Conservation (phyloP, 1,284 basidiomycete species). For the Tranzscheliella williamsii region DNA sequence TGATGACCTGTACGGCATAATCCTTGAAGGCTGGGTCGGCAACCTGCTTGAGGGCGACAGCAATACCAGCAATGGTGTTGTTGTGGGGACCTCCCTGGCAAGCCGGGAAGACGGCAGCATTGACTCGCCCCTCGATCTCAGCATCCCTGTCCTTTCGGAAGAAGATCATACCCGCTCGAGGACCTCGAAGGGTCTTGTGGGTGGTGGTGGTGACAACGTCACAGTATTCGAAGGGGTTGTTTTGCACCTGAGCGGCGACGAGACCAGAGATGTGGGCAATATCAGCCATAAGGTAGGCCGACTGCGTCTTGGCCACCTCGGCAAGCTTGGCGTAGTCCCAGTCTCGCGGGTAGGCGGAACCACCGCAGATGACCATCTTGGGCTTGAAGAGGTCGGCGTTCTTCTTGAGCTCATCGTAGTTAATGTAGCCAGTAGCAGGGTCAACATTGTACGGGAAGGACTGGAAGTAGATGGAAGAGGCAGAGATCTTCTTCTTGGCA, state of each 20-base stretch:
- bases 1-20: conserved; percentile 93
- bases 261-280: conserved; percentile 98
- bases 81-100: conserved; percentile 99
- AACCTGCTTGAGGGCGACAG: conserved; percentile 92
- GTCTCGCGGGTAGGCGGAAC: conserved; percentile 96
- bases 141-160: conserved; percentile 88
- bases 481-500: conserved; percentile 99
- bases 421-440: conserved; percentile 76
- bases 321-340: conserved; percentile 76
- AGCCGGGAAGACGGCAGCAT: conserved; percentile 98
- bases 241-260: conserved; percentile 88
- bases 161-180: conserved; percentile 97
- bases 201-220: conserved; percentile 72
- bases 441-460: conserved; percentile 89
- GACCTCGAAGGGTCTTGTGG: conserved; percentile 98
- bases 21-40: conserved; percentile 85
- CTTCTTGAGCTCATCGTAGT: conserved; percentile 79
- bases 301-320: conserved; percentile 81
- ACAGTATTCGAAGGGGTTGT: conserved; percentile 92
- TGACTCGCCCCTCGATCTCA: conserved; percentile 92
- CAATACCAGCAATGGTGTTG: conserved; percentile 96
- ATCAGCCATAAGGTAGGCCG: conserved; percentile 77
- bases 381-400: conserved; percentile 98
- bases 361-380: conserved; percentile 92
- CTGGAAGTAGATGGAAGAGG: conserved; percentile 99